Conservation (phyloP, 768 basidiomycete species). For the Boletus insuetus region DNA sequence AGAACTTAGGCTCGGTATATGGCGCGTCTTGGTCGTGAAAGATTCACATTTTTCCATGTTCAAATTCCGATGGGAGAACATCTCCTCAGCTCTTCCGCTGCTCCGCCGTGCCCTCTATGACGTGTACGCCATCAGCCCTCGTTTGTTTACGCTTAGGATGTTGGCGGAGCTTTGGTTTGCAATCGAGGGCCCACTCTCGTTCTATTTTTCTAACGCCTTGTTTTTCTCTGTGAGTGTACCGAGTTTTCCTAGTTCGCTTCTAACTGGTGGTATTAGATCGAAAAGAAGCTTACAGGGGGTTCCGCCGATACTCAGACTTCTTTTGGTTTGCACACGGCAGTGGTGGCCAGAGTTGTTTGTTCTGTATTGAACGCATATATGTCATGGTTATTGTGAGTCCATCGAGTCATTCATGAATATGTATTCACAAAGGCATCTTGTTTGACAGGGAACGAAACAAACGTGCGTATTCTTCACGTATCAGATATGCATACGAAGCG, state of each 20-base stretch:
- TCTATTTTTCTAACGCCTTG: conserved; percentile 23
- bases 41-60: conserved; percentile 4
- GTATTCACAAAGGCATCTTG: background rate
- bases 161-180: conserved; percentile 17
- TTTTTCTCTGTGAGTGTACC: conserved; percentile 18
- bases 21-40: conserved; percentile 22
- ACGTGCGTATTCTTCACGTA: conserved; percentile 12
- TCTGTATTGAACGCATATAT: conserved; percentile 16
- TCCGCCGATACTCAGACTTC: background rate
- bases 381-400: conserved; percentile 18
- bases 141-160: conserved; percentile 10
- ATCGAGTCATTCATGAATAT: background rate
- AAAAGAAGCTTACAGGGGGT: conserved; percentile 12
- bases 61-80: conserved; percentile 6
- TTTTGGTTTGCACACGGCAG: conserved; percentile 12
- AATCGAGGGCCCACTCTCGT: conserved; percentile 15
- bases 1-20: conserved; percentile 22
- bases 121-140: conserved; percentile 23
- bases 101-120: conserved; percentile 19
- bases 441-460: conserved; percentile 1
- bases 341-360: conserved; percentile 11
- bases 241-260: background rate
- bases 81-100: background rate
- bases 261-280: conserved; percentile 17
- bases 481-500: conserved; percentile 21